These are phyloP conservation scores for Melaleuca alternifolia DNA, from an alignment of 345 rosid species.

Conservation along the genomic window DNA sequence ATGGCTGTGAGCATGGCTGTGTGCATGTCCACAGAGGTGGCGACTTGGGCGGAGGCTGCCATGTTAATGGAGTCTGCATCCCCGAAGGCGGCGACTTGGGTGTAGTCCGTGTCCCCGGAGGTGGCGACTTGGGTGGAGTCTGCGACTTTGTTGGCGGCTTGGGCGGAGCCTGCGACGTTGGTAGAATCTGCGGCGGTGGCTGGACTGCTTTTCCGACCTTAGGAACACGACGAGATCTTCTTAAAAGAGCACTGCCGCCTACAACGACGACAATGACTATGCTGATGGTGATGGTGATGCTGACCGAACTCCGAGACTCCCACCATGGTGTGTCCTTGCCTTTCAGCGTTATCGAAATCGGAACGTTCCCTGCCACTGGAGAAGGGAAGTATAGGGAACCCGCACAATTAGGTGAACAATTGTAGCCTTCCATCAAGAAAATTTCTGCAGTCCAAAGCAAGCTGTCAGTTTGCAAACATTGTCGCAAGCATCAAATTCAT, in stretches of 20 bases:
- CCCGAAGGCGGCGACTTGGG: too few species aligned
- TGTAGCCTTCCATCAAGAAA: too few species aligned
- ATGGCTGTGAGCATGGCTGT: not conserved
- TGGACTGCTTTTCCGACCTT: too few species aligned
- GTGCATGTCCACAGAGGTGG: not conserved
- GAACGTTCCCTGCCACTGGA: not conserved
- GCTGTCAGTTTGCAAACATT: not conserved
- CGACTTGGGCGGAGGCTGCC: rapidly evolving
- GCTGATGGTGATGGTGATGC: not conserved
- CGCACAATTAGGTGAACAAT: too few species aligned
- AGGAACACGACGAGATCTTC: not conserved
- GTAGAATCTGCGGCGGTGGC: too few species aligned
- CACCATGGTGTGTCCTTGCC: not conserved
- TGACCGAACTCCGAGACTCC: not conserved
- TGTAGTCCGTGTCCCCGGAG: too few species aligned
- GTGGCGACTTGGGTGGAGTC: too few species aligned
- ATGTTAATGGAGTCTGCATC: too few species aligned
- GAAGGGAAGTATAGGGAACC: not conserved
- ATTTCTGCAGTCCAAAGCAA: not conserved
- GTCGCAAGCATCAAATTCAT: not conserved
- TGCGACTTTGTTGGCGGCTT: too few species aligned
- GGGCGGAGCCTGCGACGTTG: too few species aligned
- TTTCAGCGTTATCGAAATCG: not conserved
- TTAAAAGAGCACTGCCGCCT: not conserved
- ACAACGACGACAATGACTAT: not conserved